Percentiles rank a stretch among this genome's conserved stretches.
Evolutionary conservation across 2,329 filamentous ascomycete genomes (phyloP).

Genomic region (Penicillium sp.): DNA sequence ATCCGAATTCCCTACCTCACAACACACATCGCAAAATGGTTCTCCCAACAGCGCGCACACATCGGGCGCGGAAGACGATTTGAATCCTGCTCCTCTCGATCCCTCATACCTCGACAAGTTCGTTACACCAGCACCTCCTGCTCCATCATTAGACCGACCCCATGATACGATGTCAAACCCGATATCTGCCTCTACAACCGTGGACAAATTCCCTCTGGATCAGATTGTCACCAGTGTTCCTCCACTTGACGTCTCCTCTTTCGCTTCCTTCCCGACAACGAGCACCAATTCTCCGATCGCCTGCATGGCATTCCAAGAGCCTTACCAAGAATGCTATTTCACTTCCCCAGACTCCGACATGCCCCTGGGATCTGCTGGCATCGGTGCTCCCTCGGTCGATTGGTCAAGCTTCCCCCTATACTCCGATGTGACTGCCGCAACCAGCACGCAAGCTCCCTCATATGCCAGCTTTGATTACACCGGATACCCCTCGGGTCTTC

Average conservation of each 20-base stretch:
- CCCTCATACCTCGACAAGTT: constrained; percentile 34
- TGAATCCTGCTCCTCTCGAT: constrained; percentile 27
- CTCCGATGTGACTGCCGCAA: constrained; percentile 36
- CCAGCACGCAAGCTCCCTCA: constrained; percentile 46
- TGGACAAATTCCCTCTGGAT: constrained; percentile 32
- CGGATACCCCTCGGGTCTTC: constrained; percentile 37
- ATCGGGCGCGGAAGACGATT: constrained; percentile 24
- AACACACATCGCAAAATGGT: constrained; percentile 38
- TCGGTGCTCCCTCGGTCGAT: constrained; percentile 45
- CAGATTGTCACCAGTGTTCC: constrained; percentile 35
- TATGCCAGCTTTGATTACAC: constrained; percentile 48
- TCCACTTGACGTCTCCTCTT: constrained; percentile 39
- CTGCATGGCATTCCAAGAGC: constrained; percentile 38
- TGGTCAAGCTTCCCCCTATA: constrained; percentile 49
- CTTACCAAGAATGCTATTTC: constrained; percentile 42
- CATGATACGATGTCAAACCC: constrained; percentile 20
- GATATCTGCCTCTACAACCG: constrained; percentile 23
- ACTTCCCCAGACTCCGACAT: constrained; percentile 44
- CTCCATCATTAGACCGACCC: constrained; percentile 23
- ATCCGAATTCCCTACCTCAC: constrained; percentile 17
- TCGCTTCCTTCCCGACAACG: constrained; percentile 36
- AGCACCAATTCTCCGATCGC: constrained; percentile 32
- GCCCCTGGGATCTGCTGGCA: constrained; percentile 37
- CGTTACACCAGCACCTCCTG: constrained; percentile 18
- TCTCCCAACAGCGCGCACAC: constrained; percentile 43